Evolutionary conservation across 78 protist species (phyloP).

Genomic region (Polysphondylium violaceum): DNA sequence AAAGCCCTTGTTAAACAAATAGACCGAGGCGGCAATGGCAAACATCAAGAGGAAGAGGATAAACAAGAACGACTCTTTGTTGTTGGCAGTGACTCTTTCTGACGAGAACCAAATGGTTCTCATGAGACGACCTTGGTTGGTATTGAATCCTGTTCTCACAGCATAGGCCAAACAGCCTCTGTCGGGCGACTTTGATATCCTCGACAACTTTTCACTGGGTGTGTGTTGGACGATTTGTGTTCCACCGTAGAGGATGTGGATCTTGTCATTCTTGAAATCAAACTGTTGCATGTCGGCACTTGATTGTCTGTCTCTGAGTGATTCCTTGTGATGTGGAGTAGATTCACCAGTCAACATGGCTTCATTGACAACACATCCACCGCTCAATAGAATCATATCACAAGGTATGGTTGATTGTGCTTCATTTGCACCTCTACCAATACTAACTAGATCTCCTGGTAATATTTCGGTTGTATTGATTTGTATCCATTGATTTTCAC

Average conservation of each 20-base stretch:
- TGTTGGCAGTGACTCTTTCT: conserved; percentile 91
- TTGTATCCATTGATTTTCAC: conserved; percentile 75
- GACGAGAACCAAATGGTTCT: conserved; percentile 95
- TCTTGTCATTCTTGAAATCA: conserved; percentile 61
- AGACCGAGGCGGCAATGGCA: conserved; percentile 93
- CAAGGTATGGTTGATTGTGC: conserved; percentile 83
- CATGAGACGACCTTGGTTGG: conserved; percentile 95
- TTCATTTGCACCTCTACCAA: conserved; percentile 57
- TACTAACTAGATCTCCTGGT: conserved; percentile 82
- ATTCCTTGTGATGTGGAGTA: conserved; percentile 92
- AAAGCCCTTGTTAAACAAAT: conserved; percentile 87
- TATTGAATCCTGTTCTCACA: conserved; percentile 94
- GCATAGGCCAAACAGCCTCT: conserved; percentile 86
- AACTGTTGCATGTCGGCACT: neutral
- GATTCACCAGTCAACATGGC: conserved; percentile 99
- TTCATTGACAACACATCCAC: conserved; percentile 97
- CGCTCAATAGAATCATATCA: conserved; percentile 95
- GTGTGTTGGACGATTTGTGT: conserved; percentile 88
- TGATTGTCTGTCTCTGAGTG: conserved; percentile 36
- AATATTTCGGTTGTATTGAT: conserved; percentile 63
- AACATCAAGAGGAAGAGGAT: conserved; percentile 92
- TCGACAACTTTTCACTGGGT: neutral
- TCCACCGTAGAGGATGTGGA: conserved; percentile 91
- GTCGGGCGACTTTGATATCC: conserved; percentile 27
- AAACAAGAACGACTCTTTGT: conserved; percentile 90